phyloP scores from a whole-genome alignment of 1,139 yeast species.

The Nakaseomyces kungkrabaensis region DNA sequence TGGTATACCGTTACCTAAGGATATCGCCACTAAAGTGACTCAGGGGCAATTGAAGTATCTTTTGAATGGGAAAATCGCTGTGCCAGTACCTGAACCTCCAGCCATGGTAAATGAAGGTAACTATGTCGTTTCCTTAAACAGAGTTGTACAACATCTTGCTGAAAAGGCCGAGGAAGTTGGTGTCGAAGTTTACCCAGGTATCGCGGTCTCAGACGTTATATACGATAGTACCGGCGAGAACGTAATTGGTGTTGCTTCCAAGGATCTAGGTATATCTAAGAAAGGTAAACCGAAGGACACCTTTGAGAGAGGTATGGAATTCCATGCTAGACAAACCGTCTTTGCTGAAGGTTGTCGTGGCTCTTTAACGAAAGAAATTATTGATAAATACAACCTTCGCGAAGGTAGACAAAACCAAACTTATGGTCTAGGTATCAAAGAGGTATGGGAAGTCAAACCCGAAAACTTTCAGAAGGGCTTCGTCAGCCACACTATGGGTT shows the following conservation, averaged over 20 bases:
- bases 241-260: slow-evolving; percentile 85
- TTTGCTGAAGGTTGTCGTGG: slow-evolving; percentile 98
- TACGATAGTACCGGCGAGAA: slow-evolving; percentile 46
- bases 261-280: slow-evolving; percentile 76
- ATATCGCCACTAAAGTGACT: slow-evolving; percentile 64
- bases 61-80: slow-evolving; percentile 40
- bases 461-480: slow-evolving; percentile 71
- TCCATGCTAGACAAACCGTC: slow-evolving; percentile 77
- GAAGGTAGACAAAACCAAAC: slow-evolving; percentile 64
- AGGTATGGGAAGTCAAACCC: slow-evolving; percentile 92
- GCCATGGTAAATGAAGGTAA: slow-evolving; percentile 77
- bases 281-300: slow-evolving; percentile 65
- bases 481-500: slow-evolving; percentile 85
- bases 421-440: slow-evolving; percentile 90
- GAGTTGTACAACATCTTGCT: slow-evolving; percentile 70
- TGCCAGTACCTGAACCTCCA: slow-evolving; percentile 87
- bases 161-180: slow-evolving; percentile 91
- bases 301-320: slow-evolving; percentile 95
- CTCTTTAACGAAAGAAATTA: slow-evolving; percentile 69
- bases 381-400: slow-evolving; percentile 58
- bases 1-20: slow-evolving; percentile 66
- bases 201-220: slow-evolving; percentile 75
- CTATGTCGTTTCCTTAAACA: slow-evolving; percentile 74
- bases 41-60: slow-evolving; percentile 61
- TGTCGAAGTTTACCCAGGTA: slow-evolving; percentile 87